Base-by-base conservation (phyloP, 192 early-diverging fungal genomes). In the Chytriomyces sp. region DNA sequence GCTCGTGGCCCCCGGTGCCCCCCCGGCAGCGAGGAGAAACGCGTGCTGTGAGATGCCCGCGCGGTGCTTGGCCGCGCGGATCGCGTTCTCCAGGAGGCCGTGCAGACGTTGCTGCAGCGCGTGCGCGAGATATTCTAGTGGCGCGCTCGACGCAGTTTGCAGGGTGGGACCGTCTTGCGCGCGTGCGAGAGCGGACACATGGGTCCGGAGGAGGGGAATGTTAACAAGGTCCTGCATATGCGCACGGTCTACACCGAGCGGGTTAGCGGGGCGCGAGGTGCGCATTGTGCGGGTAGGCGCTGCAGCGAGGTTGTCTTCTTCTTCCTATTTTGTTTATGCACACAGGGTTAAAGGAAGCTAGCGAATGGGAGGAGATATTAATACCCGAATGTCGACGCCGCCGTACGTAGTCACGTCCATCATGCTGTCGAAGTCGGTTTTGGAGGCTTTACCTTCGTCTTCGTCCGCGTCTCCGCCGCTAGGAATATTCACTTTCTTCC, bases 31-130 rank as follows among this genome's bases (percentile, higher is more conserved):
- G 10, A 38, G n/a, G n/a, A 70, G 8, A 56, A 70, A 70, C 32
- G 5, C 22, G 52, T 74, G 61, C 26, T 64, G 63, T 32, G 37
- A 55, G 39, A 74, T 74, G 4, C 73, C 73, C 4, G 53, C 19
- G 3, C 73, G 73, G 38, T 74, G 73, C 41, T 74, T 74, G 1
- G 73, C 41, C 30, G 39, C 62, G 5, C 31, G 22, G 14, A 74
- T 57, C 8, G 62, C 28, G 25, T 52, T 31, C 57, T 65, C 63
- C 12, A 74, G 54, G 31, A 74, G 41, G 31, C 17, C 41, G 53
- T 25, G 37, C 8, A 64, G 32, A 19, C 73, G 60, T 39, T 65
- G 52, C 19, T 55, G 8, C 7, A 64, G 52, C 5, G 73, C 61
- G 8, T 39, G 61, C n/a, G 73, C 22, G 34, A 74, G 52, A 39